Conservation (phyloP, 306 rosid species). For the Hippophae gyantsensis region DNA sequence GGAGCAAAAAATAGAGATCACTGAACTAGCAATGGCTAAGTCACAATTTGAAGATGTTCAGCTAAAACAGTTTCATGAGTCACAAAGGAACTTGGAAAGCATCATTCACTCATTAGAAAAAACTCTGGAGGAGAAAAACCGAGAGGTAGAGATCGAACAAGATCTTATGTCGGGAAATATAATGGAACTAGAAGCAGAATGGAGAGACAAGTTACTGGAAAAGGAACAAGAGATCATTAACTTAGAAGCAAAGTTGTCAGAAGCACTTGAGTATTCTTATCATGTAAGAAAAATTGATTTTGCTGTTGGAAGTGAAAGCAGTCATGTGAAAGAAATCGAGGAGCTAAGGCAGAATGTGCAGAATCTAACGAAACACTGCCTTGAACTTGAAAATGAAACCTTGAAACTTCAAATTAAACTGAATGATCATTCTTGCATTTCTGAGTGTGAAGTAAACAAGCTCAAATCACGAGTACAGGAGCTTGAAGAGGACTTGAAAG, state of each 20-base stretch:
- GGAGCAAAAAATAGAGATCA: constrained; percentile 40
- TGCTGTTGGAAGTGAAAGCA: neutral
- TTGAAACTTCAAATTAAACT: neutral
- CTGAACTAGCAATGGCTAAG: constrained; percentile 30
- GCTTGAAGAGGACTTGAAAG: constrained; percentile 7
- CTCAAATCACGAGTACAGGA: constrained; percentile 1
- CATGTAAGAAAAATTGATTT: neutral
- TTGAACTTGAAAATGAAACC: constrained; percentile 6
- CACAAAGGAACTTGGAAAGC: constrained; percentile 25
- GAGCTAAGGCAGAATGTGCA: constrained; percentile 24
- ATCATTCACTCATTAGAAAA: constrained; percentile 24
- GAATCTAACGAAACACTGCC: constrained; percentile 24
- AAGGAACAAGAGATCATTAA: constrained; percentile 24
- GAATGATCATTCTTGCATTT: neutral
- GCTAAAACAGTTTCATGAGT: constrained; percentile 14
- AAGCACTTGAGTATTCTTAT: constrained; percentile 21
- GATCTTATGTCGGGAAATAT: neutral
- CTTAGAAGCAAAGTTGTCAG: constrained; percentile 29
- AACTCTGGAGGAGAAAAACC: constrained; percentile 28
- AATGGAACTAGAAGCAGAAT: constrained; percentile 18
- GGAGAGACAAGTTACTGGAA: constrained; percentile 20
- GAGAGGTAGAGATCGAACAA: constrained; percentile 17
- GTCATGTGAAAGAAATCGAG: constrained; percentile 17
- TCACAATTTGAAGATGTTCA: constrained; percentile 19
- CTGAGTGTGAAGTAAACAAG: neutral